A percentile compares a stretch with the other conserved stretches of the same genome.
Conservation (phyloP, 257 asterid genomes). For the Solanum chaucha region DNA sequence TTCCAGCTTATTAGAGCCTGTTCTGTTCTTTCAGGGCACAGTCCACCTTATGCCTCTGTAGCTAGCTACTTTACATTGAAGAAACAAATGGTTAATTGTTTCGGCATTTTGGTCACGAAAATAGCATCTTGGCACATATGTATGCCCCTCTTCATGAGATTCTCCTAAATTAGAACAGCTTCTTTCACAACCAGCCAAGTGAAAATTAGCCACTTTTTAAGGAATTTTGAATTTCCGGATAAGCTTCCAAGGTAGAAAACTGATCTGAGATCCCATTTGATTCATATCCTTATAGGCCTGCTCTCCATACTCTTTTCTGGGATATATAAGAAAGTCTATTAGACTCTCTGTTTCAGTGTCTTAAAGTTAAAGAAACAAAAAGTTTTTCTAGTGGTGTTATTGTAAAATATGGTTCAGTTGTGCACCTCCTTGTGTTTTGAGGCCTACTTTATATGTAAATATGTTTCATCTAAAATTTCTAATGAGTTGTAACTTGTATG, state of each 20-base stretch:
- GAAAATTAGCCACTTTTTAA: not conserved
- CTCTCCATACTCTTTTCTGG: not conserved
- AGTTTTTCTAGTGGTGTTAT: not conserved
- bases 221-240: not conserved
- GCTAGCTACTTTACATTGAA: not conserved
- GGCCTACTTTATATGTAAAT: not conserved
- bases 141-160: not conserved
- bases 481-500: not conserved
- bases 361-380: not conserved
- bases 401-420: not conserved
- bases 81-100: not conserved
- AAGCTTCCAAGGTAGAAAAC: not conserved
- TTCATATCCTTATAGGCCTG: not conserved
- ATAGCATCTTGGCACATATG: not conserved
- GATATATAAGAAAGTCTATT: not conserved
- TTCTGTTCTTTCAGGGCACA: not conserved
- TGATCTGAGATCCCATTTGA: not conserved
- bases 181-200: not conserved
- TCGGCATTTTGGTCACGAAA: not conserved
- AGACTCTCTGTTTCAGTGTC: not conserved
- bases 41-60: not conserved
- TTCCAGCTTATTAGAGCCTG: not conserved
- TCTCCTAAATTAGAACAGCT: not conserved
- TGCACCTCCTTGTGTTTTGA: not conserved
- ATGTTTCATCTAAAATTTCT: not conserved